Evolutionary conservation across 1,284 basidiomycete genomes (phyloP).

Genomic region (Ustilago cynodontis): DNA sequence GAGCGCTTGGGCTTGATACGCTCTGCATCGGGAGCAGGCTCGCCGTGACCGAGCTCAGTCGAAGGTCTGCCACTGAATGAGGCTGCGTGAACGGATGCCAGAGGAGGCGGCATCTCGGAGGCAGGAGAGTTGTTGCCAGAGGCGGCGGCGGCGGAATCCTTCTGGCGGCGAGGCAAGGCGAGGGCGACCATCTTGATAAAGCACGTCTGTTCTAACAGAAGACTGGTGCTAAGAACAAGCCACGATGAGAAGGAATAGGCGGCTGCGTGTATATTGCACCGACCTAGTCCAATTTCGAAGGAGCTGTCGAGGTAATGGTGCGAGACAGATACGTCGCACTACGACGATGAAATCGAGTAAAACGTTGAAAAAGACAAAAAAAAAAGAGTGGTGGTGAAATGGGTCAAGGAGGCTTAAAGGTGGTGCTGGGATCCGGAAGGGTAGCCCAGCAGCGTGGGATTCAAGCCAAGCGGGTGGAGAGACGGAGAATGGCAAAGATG

Average conservation of each 20-base stretch:
- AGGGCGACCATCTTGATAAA: slow-evolving; percentile 36
- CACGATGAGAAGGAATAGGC: neutral
- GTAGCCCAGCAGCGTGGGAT: slow-evolving; percentile 47
- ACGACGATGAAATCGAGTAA: neutral
- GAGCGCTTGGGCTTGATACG: slow-evolving; percentile 57
- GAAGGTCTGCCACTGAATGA: slow-evolving; percentile 25
- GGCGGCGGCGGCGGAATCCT: slow-evolving; percentile 27
- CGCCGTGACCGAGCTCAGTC: slow-evolving; percentile 25
- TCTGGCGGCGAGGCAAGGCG: slow-evolving; percentile 42
- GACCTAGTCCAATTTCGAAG: neutral
- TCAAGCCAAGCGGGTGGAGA: slow-evolving; percentile 53
- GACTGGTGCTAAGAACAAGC: neutral
- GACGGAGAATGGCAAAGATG: slow-evolving; percentile 42
- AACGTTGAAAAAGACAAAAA: neutral
- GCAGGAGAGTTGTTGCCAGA: slow-evolving; percentile 23
- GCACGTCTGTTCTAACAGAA: neutral
- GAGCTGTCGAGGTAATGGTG: neutral
- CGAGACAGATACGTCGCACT: neutral
- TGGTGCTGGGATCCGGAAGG: slow-evolving; percentile 43
- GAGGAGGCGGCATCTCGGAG: slow-evolving; percentile 36
- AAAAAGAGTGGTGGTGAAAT: slow-evolving; percentile 3
- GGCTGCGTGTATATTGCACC: slow-evolving; percentile 33
- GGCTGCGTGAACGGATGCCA: slow-evolving; percentile 24
- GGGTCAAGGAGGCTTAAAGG: slow-evolving; percentile 50
- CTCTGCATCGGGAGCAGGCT: slow-evolving; percentile 22